phyloP scores from a whole-genome alignment of 306 rosid genomes.

The peach (Prunus persica) region DNA sequence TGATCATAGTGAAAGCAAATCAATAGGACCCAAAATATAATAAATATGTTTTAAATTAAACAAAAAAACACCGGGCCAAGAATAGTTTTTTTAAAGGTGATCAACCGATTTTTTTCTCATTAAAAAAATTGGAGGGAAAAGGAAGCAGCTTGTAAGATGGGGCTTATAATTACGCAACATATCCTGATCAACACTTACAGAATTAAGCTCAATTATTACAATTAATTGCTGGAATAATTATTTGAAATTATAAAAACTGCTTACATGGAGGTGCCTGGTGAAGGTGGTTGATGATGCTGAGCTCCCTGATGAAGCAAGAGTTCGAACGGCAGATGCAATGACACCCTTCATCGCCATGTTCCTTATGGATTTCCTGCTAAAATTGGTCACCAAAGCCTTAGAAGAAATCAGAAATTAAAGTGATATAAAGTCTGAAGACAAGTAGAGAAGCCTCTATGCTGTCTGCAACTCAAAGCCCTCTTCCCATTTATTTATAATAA shows the following conservation, averaged over 20 bases:
- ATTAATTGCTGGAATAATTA: neutral
- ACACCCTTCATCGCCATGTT: slow-evolving; percentile 57
- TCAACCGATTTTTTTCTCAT: neutral
- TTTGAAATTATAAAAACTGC: neutral
- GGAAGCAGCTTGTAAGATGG: no score
- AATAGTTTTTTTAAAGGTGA: neutral
- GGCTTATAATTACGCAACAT: no score
- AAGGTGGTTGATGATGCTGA: slow-evolving; percentile 27
- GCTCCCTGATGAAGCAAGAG: slow-evolving; percentile 32
- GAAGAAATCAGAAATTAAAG: neutral
- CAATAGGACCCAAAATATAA: neutral
- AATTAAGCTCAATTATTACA: neutral
- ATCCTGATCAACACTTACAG: no score
- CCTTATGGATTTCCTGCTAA: neutral
- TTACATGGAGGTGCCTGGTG: slow-evolving; percentile 50
- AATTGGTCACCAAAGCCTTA: neutral
- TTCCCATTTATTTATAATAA: neutral
- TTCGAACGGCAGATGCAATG: slow-evolving; percentile 45
- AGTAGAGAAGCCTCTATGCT: neutral
- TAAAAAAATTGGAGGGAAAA: no score
- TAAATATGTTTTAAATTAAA: neutral
- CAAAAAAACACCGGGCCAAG: neutral
- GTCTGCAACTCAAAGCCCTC: neutral
- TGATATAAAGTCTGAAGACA: no score
- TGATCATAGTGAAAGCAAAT: slow-evolving; percentile 26